These are phyloP conservation scores for Phylloporus sp. DNA, from an alignment of 768 basidiomycete species.

Conservation along the genomic window DNA sequence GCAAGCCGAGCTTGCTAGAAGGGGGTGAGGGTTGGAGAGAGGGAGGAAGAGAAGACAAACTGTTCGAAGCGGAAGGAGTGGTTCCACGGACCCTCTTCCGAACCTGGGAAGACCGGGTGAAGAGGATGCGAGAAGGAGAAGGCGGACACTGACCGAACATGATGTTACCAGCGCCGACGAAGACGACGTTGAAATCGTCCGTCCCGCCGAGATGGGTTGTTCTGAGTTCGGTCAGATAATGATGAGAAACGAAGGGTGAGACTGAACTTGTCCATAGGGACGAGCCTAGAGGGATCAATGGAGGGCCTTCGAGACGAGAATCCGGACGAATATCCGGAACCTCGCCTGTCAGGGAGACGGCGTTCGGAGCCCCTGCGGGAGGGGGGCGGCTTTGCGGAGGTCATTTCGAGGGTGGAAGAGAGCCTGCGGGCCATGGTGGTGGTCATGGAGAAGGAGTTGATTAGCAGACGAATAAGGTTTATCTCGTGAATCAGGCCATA, in stretches of 20 bases:
- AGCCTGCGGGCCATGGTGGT: constrained; percentile 26
- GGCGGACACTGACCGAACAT: constrained; percentile 75
- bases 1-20: constrained; percentile 84
- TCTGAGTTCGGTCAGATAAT: constrained; percentile 31
- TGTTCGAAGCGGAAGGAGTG: constrained; percentile 90
- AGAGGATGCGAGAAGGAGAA: neutral
- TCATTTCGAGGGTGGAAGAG: constrained; percentile 31
- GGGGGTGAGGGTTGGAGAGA: constrained; percentile 7
- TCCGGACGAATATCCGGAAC: constrained; percentile 43
- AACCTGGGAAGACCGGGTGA: constrained; percentile 45
- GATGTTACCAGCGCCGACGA: constrained; percentile 95
- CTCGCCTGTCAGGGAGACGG: constrained; percentile 43
- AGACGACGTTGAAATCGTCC: constrained; percentile 88
- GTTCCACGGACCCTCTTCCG: constrained; percentile 89
- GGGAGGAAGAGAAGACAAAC: constrained; percentile 38
- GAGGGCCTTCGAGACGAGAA: constrained; percentile 61
- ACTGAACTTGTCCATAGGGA: constrained; percentile 76
- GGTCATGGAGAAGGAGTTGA: constrained; percentile 12
- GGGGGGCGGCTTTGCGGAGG: constrained; percentile 26
- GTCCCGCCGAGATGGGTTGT: constrained; percentile 50
- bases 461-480: constrained; percentile 18
- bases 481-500: neutral
- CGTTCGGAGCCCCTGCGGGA: constrained; percentile 46
- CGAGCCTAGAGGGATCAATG: constrained; percentile 71
- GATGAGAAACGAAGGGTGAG: constrained; percentile 1